These are phyloP conservation scores for Croton setiger DNA, from an alignment of 441 rosid genomes.

Conservation along the genomic window DNA sequence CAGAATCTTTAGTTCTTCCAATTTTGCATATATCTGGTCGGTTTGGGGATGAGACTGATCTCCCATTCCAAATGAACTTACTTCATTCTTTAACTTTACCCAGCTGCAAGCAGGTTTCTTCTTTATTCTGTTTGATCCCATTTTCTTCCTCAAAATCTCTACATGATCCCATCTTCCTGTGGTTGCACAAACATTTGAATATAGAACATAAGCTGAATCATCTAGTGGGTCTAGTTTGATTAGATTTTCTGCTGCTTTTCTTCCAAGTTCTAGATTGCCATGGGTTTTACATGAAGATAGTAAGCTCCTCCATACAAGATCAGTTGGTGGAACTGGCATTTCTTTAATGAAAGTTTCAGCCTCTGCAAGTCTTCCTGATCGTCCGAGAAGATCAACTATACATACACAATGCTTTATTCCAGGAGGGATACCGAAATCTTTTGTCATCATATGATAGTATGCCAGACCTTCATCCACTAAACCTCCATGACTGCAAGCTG, in stretches of 20 bases:
- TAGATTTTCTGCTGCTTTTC: slow-evolving; percentile 64
- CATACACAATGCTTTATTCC: slow-evolving; percentile 80
- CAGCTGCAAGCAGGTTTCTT: slow-evolving; percentile 92
- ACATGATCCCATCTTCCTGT: slow-evolving; percentile 75
- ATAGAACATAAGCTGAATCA: slow-evolving; percentile 81
- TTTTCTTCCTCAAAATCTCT: slow-evolving; percentile 62
- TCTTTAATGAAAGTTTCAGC: slow-evolving; percentile 63
- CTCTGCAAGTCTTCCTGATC: slow-evolving; percentile 72
- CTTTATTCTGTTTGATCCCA: slow-evolving; percentile 64
- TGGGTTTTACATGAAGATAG: slow-evolving; percentile 76
- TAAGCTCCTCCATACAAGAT: slow-evolving; percentile 74
- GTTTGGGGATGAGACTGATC: slow-evolving; percentile 61
- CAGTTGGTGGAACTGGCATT: slow-evolving; percentile 65
- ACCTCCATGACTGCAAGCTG: slow-evolving; percentile 92
- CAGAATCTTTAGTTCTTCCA: slow-evolving; percentile 73
- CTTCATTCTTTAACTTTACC: slow-evolving; percentile 67
- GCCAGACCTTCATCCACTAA: slow-evolving; percentile 73
- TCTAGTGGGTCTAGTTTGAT: slow-evolving; percentile 63
- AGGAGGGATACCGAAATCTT: slow-evolving; percentile 50
- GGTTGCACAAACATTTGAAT: slow-evolving; percentile 76
- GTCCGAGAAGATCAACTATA: slow-evolving; percentile 84
- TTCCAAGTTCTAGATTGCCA: slow-evolving; percentile 65
- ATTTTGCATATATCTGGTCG: slow-evolving; percentile 50
- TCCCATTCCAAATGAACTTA: slow-evolving; percentile 65
- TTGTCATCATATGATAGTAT: slow-evolving; percentile 56